phyloP scores from a whole-genome alignment of 1,284 basidiomycete genomes.

The Psilocybe mexicana region DNA sequence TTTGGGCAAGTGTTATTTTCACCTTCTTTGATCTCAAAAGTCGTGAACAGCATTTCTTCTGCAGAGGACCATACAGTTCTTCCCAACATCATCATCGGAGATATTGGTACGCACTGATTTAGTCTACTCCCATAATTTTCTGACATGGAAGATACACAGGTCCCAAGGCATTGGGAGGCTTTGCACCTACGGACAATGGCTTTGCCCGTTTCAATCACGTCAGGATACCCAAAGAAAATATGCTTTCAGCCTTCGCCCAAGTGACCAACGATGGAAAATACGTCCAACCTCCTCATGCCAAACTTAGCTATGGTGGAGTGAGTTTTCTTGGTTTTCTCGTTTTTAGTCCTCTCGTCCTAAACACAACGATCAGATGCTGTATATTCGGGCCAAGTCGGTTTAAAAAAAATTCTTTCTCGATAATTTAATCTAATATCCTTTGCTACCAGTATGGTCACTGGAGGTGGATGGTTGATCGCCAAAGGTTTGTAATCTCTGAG shows the following conservation, averaged over 20 bases:
- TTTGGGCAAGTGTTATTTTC: constrained; percentile 40
- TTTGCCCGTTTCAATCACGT: constrained; percentile 71
- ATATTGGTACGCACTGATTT: constrained; percentile 56
- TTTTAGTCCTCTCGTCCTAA: background rate
- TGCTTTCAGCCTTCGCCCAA: constrained; percentile 76
- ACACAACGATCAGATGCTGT: constrained; percentile 58
- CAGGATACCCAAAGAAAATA: constrained; percentile 71
- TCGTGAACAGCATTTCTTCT: background rate
- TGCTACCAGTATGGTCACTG: constrained; percentile 58
- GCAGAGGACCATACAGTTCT: constrained; percentile 60
- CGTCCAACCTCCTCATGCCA: constrained; percentile 68
- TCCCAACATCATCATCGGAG: constrained; percentile 71
- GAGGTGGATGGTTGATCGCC: constrained; percentile 57
- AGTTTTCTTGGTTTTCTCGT: constrained; percentile 26
- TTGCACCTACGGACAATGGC: constrained; percentile 65
- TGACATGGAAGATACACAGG: constrained; percentile 36
- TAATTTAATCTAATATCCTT: background rate
- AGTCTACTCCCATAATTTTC: background rate
- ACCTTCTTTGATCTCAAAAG: background rate
- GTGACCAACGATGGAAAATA: constrained; percentile 73
- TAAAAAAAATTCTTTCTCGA: background rate
- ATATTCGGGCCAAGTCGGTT: constrained; percentile 56
- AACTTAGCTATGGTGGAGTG: constrained; percentile 78
- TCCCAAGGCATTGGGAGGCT: constrained; percentile 63
- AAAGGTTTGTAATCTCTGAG: constrained; percentile 25